Conservation (phyloP, 306 rosid species). For the Medicago lupulina region DNA sequence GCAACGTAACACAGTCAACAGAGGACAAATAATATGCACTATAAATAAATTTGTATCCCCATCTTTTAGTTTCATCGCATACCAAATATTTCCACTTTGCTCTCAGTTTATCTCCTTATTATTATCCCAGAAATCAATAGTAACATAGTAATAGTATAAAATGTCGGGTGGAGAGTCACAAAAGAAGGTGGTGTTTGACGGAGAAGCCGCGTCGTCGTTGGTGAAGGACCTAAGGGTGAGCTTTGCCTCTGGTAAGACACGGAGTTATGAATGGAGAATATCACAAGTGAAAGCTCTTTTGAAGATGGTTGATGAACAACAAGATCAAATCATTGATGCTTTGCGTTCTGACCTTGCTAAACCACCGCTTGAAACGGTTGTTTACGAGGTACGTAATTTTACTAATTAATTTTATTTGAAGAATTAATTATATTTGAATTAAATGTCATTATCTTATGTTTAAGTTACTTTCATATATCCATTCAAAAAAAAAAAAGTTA, state of each 20-base stretch:
- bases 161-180: conserved; percentile 39
- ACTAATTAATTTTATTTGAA: too few relatives aligned
- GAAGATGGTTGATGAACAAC: conserved; percentile 38
- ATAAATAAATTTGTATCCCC: not conserved
- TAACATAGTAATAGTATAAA: not conserved
- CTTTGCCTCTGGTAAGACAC: conserved; percentile 42
- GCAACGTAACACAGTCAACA: not conserved
- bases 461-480: not conserved
- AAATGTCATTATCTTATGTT: too few relatives aligned
- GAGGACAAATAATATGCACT: not conserved
- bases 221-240: conserved; percentile 46
- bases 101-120: not conserved
- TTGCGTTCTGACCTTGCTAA: conserved; percentile 48
- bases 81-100: not conserved
- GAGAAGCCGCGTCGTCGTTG: conserved; percentile 38
- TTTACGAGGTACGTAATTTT: conserved; percentile 56
- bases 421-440: too few relatives aligned
- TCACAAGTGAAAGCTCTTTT: conserved; percentile 51
- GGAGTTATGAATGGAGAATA: conserved; percentile 54
- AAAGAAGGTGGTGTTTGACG: conserved; percentile 41
- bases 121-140: not conserved
- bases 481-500: too few relatives aligned
- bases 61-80: not conserved
- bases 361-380: conserved; percentile 66
- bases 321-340: conserved; percentile 46